phyloP scores from a whole-genome alignment of 2,329 filamentous ascomycete species.

The Lasiodiplodia gonubiensis region DNA sequence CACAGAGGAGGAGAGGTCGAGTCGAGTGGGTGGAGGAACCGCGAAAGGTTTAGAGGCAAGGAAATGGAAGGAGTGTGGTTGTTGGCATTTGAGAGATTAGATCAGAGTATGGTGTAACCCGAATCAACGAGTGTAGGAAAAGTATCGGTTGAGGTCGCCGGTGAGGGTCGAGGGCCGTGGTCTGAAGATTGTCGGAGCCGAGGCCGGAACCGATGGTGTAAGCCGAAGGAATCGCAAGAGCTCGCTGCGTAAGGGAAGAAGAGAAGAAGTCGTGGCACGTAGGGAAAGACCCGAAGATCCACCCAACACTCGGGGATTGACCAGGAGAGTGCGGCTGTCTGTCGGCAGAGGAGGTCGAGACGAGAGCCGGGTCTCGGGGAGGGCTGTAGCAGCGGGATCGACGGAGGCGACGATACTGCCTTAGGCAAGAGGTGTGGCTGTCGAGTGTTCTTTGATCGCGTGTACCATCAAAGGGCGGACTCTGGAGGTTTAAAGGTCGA shows the following conservation, averaged over 20 bases:
- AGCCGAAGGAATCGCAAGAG: slow-evolving; percentile 34
- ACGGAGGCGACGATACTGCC: slow-evolving; percentile 24
- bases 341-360: slow-evolving; percentile 17
- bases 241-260: slow-evolving; percentile 42
- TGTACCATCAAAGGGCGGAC: slow-evolving; percentile 26
- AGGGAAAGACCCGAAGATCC: slow-evolving; percentile 22
- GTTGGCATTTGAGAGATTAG: slow-evolving; percentile 51
- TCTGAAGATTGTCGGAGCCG: slow-evolving; percentile 33
- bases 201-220: slow-evolving; percentile 28
- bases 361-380: slow-evolving; percentile 15
- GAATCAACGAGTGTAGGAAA: slow-evolving; percentile 47
- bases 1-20: slow-evolving; percentile 29
- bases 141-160: slow-evolving; percentile 34
- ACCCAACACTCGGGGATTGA: slow-evolving; percentile 19
- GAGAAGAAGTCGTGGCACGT: slow-evolving; percentile 48
- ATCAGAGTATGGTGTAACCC: slow-evolving; percentile 45
- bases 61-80: slow-evolving; percentile 53
- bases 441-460: slow-evolving; percentile 26
- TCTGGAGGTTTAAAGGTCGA: slow-evolving; percentile 32
- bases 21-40: slow-evolving; percentile 18
- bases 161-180: slow-evolving; percentile 8
- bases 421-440: slow-evolving; percentile 12
- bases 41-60: slow-evolving; percentile 42
- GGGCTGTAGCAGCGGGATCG: slow-evolving; percentile 24
- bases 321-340: slow-evolving; percentile 10